phyloP scores from a whole-genome alignment of 371 early-diverging fungal genomes.

The Amoeboradix gromovi region DNA sequence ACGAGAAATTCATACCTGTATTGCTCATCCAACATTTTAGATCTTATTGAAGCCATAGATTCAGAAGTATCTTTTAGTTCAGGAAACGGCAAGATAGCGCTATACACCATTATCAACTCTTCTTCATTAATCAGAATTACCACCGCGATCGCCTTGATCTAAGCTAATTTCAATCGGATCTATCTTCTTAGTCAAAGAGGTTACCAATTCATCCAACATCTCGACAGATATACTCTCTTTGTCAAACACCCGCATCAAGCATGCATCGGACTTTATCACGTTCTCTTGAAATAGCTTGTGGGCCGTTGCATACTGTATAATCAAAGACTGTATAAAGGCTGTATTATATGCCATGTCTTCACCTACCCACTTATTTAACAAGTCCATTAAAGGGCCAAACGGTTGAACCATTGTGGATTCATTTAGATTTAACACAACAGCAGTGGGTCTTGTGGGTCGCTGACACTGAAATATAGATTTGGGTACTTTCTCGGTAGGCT shows the following conservation, averaged over 20 bases:
- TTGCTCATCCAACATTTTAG: neutral
- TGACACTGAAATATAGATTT: neutral
- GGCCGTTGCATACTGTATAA: neutral
- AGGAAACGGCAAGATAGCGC: neutral
- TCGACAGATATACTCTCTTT: neutral
- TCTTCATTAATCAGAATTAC: neutral
- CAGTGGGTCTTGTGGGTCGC: neutral
- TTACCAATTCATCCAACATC: neutral
- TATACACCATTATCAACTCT: neutral
- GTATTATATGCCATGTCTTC: neutral
- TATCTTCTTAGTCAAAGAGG: neutral
- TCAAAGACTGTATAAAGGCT: neutral
- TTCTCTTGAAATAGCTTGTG: neutral
- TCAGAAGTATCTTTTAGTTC: neutral
- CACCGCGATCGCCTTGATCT: neutral
- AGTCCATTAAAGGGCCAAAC: neutral
- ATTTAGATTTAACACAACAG: neutral
- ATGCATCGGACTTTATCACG: neutral
- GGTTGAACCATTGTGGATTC: neutral
- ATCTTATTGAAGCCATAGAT: neutral
- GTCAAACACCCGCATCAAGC: neutral
- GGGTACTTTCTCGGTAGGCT: neutral
- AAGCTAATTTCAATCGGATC: neutral
- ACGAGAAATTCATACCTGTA: neutral
- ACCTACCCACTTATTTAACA: neutral